A percentile compares a stretch with the other conserved stretches of the same genome.
Evolutionary conservation across 106 monocot genomes (phyloP).

Genomic region (Dendrobium chrysotoxum): DNA sequence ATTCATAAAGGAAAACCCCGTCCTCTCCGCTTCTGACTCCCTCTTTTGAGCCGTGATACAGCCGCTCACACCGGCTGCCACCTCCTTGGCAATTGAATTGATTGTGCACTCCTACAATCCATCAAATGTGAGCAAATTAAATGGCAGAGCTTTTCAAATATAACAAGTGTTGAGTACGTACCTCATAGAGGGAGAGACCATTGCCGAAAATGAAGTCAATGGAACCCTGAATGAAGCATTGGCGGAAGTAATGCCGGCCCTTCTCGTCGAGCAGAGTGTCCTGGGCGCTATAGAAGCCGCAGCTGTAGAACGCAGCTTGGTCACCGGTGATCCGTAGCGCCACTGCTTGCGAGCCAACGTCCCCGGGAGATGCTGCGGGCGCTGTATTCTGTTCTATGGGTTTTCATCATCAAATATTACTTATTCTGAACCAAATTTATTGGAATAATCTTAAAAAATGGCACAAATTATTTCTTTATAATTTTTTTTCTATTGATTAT

Average conservation of each 20-base stretch:
- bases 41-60: constrained; percentile 63
- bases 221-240: constrained; percentile 51
- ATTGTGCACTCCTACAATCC: constrained; percentile 42
- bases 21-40: constrained; percentile 26
- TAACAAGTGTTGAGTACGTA: not conserved
- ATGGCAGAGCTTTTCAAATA: not conserved
- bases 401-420: not conserved
- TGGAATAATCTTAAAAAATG: too few species aligned
- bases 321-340: constrained; percentile 47
- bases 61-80: constrained; percentile 26
- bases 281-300: constrained; percentile 50
- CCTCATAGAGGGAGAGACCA: constrained; percentile 56
- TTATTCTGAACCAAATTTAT: too few species aligned
- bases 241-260: constrained; percentile 51
- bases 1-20: constrained; percentile 49
- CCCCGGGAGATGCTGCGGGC: constrained; percentile 26
- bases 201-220: constrained; percentile 64
- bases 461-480: too few species aligned
- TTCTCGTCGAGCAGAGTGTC: constrained; percentile 57
- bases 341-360: constrained; percentile 43
- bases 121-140: not conserved
- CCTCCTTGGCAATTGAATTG: constrained; percentile 45
- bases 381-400: constrained; percentile 29
- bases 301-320: constrained; percentile 59
- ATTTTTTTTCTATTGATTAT: too few species aligned